Percentiles rank a stretch among this genome's conserved stretches.
These are phyloP conservation scores for Chamaecrista fasciculata DNA, from an alignment of 306 rosid genomes.

Conservation along the genomic window DNA sequence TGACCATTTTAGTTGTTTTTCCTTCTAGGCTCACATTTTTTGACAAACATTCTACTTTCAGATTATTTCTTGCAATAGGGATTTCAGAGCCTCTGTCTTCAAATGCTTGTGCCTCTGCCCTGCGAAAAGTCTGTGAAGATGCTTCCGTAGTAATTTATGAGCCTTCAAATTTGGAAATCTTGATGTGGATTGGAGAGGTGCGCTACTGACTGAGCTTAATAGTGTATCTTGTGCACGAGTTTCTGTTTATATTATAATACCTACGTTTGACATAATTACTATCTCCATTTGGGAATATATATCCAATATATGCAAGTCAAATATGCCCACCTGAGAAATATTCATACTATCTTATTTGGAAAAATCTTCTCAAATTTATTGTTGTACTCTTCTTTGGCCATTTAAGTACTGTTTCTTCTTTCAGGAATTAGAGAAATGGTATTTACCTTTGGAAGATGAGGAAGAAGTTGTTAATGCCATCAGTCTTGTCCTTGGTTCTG, in stretches of 20 bases:
- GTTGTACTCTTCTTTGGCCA: constrained; percentile 19
- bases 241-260: constrained; percentile 16
- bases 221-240: constrained; percentile 15
- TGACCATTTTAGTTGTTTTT: not conserved
- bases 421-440: constrained; percentile 81
- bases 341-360: not conserved
- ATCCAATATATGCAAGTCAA: not conserved
- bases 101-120: constrained; percentile 81
- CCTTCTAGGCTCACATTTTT: constrained; percentile 22
- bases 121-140: constrained; percentile 93
- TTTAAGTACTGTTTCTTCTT: constrained; percentile 23
- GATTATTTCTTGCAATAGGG: constrained; percentile 89
- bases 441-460: constrained; percentile 87
- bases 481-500: constrained; percentile 76
- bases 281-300: constrained; percentile 1
- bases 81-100: constrained; percentile 79
- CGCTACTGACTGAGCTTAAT: constrained; percentile 26
- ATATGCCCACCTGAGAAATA: not conserved
- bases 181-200: constrained; percentile 99
- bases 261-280: not conserved
- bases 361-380: constrained; percentile 12
- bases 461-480: constrained; percentile 89
- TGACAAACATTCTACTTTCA: constrained; percentile 46
- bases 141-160: constrained; percentile 76
- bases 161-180: constrained; percentile 86